phyloP scores from a whole-genome alignment of 2,329 filamentous ascomycete species.

The Colletotrichum karsti region DNA sequence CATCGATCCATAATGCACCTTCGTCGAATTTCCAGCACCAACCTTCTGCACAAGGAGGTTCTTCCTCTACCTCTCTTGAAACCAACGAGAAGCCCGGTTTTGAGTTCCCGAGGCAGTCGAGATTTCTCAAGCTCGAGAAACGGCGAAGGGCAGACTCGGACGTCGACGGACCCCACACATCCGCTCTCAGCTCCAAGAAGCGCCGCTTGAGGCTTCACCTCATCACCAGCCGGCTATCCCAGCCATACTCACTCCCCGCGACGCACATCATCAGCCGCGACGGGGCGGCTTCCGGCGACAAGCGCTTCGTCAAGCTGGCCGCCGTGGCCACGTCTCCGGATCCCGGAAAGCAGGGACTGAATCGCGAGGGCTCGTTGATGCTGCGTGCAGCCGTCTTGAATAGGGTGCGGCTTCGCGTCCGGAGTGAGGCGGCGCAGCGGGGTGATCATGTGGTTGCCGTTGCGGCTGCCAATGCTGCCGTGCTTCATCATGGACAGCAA shows the following conservation, averaged over 20 bases:
- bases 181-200: constrained; percentile 68
- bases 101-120: neutral
- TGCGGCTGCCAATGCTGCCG: constrained; percentile 41
- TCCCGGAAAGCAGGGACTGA: constrained; percentile 44
- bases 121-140: constrained; percentile 3
- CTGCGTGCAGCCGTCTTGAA: constrained; percentile 75
- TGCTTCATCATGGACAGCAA: constrained; percentile 44
- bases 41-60: too few relatives aligned
- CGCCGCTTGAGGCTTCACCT: constrained; percentile 69
- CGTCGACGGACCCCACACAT: constrained; percentile 65
- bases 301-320: constrained; percentile 58
- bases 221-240: constrained; percentile 75
- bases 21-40: neutral
- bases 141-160: constrained; percentile 58
- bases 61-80: neutral
- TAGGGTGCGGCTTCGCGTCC: constrained; percentile 58
- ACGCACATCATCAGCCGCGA: constrained; percentile 75
- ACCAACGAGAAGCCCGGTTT: neutral
- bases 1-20: neutral
- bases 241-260: constrained; percentile 74
- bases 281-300: constrained; percentile 51
- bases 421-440: constrained; percentile 42
- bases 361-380: constrained; percentile 60
- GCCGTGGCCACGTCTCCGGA: constrained; percentile 43
- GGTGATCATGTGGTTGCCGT: constrained; percentile 41